Evolutionary conservation across 2,329 filamentous ascomycete genomes (phyloP).

Genomic region (Elsinoe batatas): DNA sequence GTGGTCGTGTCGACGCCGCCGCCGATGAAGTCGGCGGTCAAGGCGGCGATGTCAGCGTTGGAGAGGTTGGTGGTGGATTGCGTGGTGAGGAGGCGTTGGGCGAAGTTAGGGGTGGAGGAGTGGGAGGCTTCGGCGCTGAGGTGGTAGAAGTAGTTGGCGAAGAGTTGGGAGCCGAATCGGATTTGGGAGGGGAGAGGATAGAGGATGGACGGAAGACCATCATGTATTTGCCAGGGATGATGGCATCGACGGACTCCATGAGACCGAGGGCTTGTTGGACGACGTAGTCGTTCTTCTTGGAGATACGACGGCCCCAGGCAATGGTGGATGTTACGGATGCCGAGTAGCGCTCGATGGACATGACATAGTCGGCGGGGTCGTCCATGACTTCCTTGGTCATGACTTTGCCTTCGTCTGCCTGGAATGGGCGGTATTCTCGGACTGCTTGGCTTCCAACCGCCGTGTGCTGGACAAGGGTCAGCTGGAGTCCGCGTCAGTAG

Average conservation of each 20-base stretch:
- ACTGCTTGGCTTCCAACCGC: constrained; percentile 18
- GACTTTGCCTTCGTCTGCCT: constrained; percentile 17
- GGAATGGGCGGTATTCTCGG: constrained; percentile 16
- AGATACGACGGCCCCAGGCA: constrained; percentile 18
- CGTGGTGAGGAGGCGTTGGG: constrained; percentile 7
- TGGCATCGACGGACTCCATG: constrained; percentile 17
- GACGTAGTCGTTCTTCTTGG: constrained; percentile 16
- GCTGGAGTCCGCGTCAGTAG: neutral
- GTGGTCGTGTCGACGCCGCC: constrained; percentile 21
- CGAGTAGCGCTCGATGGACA: constrained; percentile 19
- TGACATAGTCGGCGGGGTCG: constrained; percentile 13
- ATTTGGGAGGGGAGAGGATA: constrained; percentile 13
- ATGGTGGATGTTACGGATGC: constrained; percentile 16
- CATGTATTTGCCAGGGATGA: constrained; percentile 17
- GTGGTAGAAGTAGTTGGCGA: constrained; percentile 15
- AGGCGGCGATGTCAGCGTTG: neutral
- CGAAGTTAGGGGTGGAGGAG: constrained; percentile 11
- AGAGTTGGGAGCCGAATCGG: neutral
- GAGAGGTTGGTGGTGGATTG: constrained; percentile 7
- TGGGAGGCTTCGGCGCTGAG: constrained; percentile 14
- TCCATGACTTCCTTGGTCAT: constrained; percentile 16
- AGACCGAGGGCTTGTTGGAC: constrained; percentile 16
- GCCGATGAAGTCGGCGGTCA: constrained; percentile 3
- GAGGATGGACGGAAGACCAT: constrained; percentile 16
- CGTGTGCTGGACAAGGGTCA: constrained; percentile 8